Percentiles rank a stretch among this genome's conserved stretches.
These are phyloP conservation scores for Inonotus obliquus DNA, from an alignment of 1,284 basidiomycete species.

Conservation along the genomic window DNA sequence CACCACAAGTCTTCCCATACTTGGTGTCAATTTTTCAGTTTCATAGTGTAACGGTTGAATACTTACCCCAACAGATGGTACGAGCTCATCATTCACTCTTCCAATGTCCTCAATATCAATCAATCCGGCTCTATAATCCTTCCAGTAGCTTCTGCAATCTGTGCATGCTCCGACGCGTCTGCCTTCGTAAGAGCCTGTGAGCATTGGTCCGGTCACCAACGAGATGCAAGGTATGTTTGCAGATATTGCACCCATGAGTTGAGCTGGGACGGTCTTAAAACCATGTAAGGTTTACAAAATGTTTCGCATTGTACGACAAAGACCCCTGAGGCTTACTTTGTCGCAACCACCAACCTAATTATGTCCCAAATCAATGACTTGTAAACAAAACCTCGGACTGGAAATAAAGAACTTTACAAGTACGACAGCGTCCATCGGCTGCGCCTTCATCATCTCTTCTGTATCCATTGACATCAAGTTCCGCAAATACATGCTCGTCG, in stretches of 20 bases:
- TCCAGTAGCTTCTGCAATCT: conserved; percentile 32
- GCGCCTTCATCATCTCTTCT: conserved; percentile 33
- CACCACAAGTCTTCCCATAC: conserved; percentile 28
- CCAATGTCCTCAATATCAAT: conserved; percentile 32
- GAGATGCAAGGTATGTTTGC: conserved; percentile 31
- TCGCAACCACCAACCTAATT: conserved; percentile 30
- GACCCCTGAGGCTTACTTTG: conserved; percentile 25
- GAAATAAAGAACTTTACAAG: conserved; percentile 18
- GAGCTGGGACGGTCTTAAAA: conserved; percentile 29
- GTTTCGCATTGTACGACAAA: not conserved
- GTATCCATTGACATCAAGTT: conserved; percentile 33
- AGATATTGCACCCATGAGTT: conserved; percentile 32
- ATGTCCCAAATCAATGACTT: not conserved
- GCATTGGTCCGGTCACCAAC: conserved; percentile 32
- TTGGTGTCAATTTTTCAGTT: not conserved
- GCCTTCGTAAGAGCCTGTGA: conserved; percentile 29
- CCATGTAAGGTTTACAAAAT: not conserved
- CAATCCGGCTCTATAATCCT: conserved; percentile 28
- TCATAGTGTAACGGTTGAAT: not conserved
- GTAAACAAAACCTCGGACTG: not conserved
- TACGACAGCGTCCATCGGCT: conserved; percentile 32
- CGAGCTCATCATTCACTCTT: conserved; percentile 30
- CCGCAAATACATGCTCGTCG: conserved; percentile 32
- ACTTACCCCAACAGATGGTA: conserved; percentile 29
- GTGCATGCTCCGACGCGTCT: conserved; percentile 32